These are phyloP conservation scores for Drechslera avenae DNA, from an alignment of 2,329 filamentous ascomycete genomes.

Conservation along the genomic window DNA sequence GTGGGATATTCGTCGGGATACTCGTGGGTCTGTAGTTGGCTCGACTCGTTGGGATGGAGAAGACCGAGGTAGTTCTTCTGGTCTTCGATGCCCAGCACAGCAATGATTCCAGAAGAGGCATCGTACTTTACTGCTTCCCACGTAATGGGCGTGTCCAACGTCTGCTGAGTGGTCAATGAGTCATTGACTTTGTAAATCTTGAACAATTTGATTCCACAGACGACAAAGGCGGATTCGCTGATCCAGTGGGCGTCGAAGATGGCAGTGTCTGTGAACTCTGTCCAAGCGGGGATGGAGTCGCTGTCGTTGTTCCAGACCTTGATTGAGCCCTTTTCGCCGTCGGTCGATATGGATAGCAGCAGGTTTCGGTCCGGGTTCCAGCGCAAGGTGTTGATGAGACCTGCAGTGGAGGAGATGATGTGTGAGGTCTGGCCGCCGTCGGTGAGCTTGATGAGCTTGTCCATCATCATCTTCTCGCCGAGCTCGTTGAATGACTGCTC, in stretches of 20 bases:
- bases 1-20: conserved; percentile 46
- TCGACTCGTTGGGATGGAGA: conserved; percentile 40
- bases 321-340: conserved; percentile 47
- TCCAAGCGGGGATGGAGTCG: conserved; percentile 49
- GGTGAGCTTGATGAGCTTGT: conserved; percentile 45
- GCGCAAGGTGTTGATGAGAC: conserved; percentile 44
- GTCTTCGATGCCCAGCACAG: conserved; percentile 38
- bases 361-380: conserved; percentile 44
- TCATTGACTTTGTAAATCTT: conserved; percentile 47
- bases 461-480: conserved; percentile 46
- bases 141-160: conserved; percentile 38
- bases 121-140: conserved; percentile 51
- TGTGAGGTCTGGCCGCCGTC: conserved; percentile 38
- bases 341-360: conserved; percentile 47
- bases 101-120: conserved; percentile 47
- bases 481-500: conserved; percentile 45
- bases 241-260: conserved; percentile 54
- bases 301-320: conserved; percentile 46
- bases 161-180: conserved; percentile 33
- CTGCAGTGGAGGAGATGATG: conserved; percentile 45
- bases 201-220: conserved; percentile 50
- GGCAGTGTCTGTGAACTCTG: conserved; percentile 48
- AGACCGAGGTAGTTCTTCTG: conserved; percentile 42
- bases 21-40: conserved; percentile 38
- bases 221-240: conserved; percentile 50